Evolutionary conservation across 1,284 basidiomycete species (phyloP).

Genomic region (Austropuccinia psidii): DNA sequence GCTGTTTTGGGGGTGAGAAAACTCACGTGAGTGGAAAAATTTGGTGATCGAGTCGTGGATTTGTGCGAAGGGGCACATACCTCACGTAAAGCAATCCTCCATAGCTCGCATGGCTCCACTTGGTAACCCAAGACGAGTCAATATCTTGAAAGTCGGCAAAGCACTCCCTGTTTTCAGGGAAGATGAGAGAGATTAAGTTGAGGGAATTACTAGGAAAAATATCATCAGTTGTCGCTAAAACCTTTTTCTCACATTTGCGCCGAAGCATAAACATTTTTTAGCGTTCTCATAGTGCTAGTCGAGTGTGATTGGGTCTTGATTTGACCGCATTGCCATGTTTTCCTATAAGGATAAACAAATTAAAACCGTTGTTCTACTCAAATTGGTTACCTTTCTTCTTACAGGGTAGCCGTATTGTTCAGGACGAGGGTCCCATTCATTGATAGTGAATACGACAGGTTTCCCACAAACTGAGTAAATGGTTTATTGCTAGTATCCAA

Average conservation of each 20-base stretch:
- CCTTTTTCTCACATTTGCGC: slow-evolving; percentile 11
- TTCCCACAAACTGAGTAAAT: slow-evolving; percentile 15
- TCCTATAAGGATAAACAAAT: neutral
- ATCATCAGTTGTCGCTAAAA: neutral
- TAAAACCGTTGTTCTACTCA: neutral
- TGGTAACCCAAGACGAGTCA: slow-evolving; percentile 16
- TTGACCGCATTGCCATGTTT: slow-evolving; percentile 10
- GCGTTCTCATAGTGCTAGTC: slow-evolving; percentile 16
- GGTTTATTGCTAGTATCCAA: neutral
- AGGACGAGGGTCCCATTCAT: slow-evolving; percentile 16
- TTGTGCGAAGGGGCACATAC: neutral
- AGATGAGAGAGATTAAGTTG: neutral
- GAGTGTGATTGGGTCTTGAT: neutral
- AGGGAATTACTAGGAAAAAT: neutral
- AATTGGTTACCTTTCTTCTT: neutral
- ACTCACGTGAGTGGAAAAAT: neutral
- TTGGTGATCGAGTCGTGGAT: neutral
- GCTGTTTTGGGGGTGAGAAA: neutral
- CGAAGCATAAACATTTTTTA: slow-evolving; percentile 2
- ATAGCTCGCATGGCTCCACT: slow-evolving; percentile 10
- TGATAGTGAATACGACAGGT: slow-evolving; percentile 14
- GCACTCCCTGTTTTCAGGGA: neutral
- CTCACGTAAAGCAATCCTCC: slow-evolving; percentile 7
- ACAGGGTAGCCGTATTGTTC: slow-evolving; percentile 15
- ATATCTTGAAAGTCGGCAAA: neutral